Evolutionary conservation across 306 rosid genomes (phyloP).

Genomic region (Elaeagnus macrophylla): DNA sequence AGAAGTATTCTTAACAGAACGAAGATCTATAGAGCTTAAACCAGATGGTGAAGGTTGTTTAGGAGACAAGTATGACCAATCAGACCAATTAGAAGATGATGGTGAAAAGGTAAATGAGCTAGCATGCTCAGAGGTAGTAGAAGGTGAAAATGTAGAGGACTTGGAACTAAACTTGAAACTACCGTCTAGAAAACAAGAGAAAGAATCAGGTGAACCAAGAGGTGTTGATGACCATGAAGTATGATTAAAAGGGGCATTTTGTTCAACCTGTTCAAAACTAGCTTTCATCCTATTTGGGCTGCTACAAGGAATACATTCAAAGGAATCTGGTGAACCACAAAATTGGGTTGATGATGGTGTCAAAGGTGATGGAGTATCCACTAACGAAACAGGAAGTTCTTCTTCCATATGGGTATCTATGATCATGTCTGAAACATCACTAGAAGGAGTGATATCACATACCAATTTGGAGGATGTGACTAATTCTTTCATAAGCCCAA

Average conservation of each 20-base stretch:
- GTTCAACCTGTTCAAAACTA: conserved; percentile 22
- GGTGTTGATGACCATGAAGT: conserved; percentile 35
- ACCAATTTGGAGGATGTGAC: conserved; percentile 40
- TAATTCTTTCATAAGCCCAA: conserved; percentile 48
- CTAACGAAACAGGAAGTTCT: conserved; percentile 20
- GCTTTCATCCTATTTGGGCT: conserved; percentile 33
- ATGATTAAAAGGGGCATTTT: conserved; percentile 21
- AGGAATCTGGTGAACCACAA: conserved; percentile 63
- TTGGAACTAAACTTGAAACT: conserved; percentile 46
- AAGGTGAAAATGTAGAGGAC: conserved; percentile 73
- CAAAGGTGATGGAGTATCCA: conserved; percentile 38
- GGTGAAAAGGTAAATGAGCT: conserved; percentile 80
- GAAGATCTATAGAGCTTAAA: conserved; percentile 45
- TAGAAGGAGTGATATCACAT: conserved; percentile 21
- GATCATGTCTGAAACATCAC: conserved; percentile 21
- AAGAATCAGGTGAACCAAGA: conserved; percentile 39
- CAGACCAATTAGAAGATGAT: conserved; percentile 82
- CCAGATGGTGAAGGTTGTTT: conserved; percentile 74
- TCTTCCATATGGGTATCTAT: conserved; percentile 24
- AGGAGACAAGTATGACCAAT: conserved; percentile 56
- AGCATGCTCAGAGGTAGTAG: conserved; percentile 54
- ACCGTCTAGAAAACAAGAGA: conserved; percentile 38
- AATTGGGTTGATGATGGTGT: conserved; percentile 30
- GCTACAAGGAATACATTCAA: conserved; percentile 40
- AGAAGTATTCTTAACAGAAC: conserved; percentile 31